phyloP scores from a whole-genome alignment of 768 basidiomycete species.

The Neoboletus brunneissimus region DNA sequence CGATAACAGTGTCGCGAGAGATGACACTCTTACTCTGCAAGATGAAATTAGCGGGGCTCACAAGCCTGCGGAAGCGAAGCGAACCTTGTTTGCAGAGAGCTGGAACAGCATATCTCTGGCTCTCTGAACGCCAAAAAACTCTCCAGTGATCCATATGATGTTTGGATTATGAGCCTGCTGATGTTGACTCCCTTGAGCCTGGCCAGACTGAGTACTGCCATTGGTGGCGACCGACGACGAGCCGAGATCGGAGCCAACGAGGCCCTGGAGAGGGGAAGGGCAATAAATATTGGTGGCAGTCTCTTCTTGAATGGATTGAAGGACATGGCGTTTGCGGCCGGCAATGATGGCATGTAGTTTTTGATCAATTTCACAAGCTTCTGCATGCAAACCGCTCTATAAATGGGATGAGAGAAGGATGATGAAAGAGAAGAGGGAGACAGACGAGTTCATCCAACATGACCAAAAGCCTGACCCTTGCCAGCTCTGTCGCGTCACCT shows the following conservation, averaged over 20 bases:
- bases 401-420: neutral
- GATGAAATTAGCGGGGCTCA: neutral
- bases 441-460: constrained; percentile 93
- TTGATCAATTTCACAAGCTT: constrained; percentile 90
- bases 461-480: constrained; percentile 85
- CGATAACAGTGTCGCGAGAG: constrained; percentile 88
- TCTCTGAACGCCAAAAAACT: constrained; percentile 93
- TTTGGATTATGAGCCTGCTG: constrained; percentile 57
- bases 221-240: constrained; percentile 36
- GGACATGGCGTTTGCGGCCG: constrained; percentile 77
- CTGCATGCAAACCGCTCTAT: constrained; percentile 88
- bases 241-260: constrained; percentile 65
- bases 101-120: constrained; percentile 95
- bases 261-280: constrained; percentile 85
- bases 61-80: neutral
- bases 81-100: constrained; percentile 80
- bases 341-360: constrained; percentile 91
- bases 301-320: constrained; percentile 95
- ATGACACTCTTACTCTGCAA: constrained; percentile 81
- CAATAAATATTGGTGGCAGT: constrained; percentile 97
- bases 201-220: constrained; percentile 33
- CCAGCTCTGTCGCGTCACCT: constrained; percentile 87
- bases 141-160: constrained; percentile 94
- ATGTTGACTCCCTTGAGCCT: constrained; percentile 21
- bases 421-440: constrained; percentile 14